Conservation (phyloP, 352 stramenopile species). For the Phytophthora palmivora region DNA sequence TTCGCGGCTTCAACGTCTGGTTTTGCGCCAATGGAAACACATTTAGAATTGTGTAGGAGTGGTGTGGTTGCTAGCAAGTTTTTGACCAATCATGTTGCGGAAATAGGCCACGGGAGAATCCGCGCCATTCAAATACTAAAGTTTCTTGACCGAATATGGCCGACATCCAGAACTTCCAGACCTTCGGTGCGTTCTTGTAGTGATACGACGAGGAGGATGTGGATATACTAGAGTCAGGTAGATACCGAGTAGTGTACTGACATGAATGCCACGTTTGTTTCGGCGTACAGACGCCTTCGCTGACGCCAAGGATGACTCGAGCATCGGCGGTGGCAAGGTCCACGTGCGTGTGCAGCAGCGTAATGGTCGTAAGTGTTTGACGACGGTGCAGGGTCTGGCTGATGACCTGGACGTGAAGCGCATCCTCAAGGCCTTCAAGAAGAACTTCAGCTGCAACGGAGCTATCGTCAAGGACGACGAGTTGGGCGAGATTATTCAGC, state of each 20-base stretch:
- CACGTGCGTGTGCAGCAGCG: slow-evolving; percentile 99
- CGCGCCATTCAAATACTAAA: slow-evolving; percentile 48
- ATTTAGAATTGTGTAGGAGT: not conserved
- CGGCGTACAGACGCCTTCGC: slow-evolving; percentile 78
- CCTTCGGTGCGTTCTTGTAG: slow-evolving; percentile 72
- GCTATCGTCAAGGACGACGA: slow-evolving; percentile 99
- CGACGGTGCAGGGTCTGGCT: slow-evolving; percentile 97
- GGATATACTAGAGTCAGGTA: not conserved
- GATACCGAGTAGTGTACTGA: slow-evolving; percentile 16
- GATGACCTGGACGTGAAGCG: slow-evolving; percentile 99
- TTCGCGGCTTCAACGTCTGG: slow-evolving; percentile 30
- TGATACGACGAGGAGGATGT: not conserved
- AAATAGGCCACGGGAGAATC: slow-evolving; percentile 19
- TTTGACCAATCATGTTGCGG: slow-evolving; percentile 33
- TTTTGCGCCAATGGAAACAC: slow-evolving; percentile 36
- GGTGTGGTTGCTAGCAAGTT: slow-evolving; percentile 8
- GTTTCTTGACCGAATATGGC: slow-evolving; percentile 53
- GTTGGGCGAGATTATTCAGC: slow-evolving; percentile 98
- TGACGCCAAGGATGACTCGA: slow-evolving; percentile 89
- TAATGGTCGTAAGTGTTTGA: slow-evolving; percentile 99
- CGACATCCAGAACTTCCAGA: slow-evolving; percentile 92
- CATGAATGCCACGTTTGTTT: slow-evolving; percentile 13
- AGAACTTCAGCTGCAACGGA: slow-evolving; percentile 99
- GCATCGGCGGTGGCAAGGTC: slow-evolving; percentile 90
- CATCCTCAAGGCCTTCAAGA: slow-evolving; percentile 99